Conservation (phyloP, 805 yeast genomes). For the Ogataea zsoltii region DNA sequence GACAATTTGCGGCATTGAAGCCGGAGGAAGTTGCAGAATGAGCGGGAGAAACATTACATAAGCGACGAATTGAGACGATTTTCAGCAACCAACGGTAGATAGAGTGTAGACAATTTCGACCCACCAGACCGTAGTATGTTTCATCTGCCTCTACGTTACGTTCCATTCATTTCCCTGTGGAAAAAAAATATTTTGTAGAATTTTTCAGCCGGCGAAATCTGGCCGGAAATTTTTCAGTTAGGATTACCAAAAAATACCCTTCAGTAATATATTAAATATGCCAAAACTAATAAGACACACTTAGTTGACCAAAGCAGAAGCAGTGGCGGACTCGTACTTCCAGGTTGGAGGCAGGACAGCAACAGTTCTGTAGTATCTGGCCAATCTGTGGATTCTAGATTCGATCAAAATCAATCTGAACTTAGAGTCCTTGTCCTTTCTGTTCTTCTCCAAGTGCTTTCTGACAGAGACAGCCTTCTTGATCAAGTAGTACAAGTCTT, state of each 20-base stretch:
- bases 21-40: conserved; percentile 19
- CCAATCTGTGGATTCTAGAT: conserved; percentile 99
- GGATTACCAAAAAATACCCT: conserved; percentile 9
- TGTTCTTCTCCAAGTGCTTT: conserved; percentile 99
- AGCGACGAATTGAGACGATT: not conserved
- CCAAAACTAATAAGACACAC: conserved; percentile 27
- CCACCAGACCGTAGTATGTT: too few species aligned
- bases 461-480: conserved; percentile 99
- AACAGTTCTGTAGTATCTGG: conserved; percentile 99
- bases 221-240: conserved; percentile 1
- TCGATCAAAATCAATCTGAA: conserved; percentile 99
- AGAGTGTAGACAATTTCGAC: too few species aligned
- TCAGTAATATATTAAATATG: conserved; percentile 7
- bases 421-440: conserved; percentile 99
- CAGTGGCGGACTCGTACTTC: conserved; percentile 99
- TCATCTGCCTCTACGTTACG: too few species aligned
- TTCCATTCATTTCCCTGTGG: too few species aligned
- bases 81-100: too few species aligned
- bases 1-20: conserved; percentile 34
- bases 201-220: too few species aligned
- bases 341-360: conserved; percentile 99
- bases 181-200: too few species aligned
- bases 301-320: conserved; percentile 99
- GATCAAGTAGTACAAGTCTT: conserved; percentile 97
- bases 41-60: not conserved